A percentile compares a stretch with the other conserved stretches of the same genome.
Conservation (phyloP, 495 filamentous ascomycete species). For the Evernia prunastri region DNA sequence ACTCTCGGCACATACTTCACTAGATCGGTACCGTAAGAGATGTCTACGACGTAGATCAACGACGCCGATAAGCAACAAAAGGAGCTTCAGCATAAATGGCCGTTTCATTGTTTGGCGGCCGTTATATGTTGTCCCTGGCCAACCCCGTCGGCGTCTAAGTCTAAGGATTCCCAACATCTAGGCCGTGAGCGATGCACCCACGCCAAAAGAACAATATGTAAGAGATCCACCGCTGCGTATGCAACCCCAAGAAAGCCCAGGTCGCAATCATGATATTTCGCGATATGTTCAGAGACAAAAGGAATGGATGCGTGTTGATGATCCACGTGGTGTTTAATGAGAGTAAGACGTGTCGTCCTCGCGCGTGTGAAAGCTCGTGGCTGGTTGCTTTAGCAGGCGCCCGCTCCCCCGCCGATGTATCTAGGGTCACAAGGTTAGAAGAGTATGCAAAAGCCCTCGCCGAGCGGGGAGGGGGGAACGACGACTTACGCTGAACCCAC, state of each 20-base stretch:
- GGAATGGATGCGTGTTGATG: no score
- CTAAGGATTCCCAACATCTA: neutral
- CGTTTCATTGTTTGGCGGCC: neutral
- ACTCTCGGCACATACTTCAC: no score
- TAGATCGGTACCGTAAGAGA: no score
- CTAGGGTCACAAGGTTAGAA: neutral
- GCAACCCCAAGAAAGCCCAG: neutral
- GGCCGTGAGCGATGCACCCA: neutral
- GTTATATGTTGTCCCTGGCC: neutral
- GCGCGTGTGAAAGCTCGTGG: neutral
- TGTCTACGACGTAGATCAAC: no score
- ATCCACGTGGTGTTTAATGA: neutral
- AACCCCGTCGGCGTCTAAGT: no score
- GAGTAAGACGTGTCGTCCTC: neutral
- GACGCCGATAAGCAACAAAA: no score
- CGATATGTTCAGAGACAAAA: no score
- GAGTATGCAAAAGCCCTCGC: neutral
- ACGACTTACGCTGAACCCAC: slow-evolving; percentile 1
- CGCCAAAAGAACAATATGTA: no score
- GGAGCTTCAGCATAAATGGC: neutral
- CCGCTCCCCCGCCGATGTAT: neutral
- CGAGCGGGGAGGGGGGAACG: neutral
- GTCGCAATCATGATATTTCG: neutral
- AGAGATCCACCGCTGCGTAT: neutral
- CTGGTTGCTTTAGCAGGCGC: neutral